Conservation (phyloP, 495 filamentous ascomycete species). For the Pseudevernia furfuracea region DNA sequence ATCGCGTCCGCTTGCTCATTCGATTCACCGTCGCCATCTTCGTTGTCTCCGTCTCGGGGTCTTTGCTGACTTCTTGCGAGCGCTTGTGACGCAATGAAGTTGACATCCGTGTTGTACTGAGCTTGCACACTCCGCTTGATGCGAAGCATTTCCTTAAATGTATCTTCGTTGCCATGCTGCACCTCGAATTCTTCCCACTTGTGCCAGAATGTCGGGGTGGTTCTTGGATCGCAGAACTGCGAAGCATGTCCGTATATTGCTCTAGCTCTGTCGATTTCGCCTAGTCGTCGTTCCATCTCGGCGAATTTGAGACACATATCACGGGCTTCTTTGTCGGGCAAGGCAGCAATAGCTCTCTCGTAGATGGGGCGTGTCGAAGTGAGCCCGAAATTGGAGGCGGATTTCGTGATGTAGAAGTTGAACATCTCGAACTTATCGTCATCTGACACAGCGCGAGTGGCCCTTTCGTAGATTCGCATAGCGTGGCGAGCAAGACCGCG, state of each 20-base stretch:
- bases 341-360: slow-evolving; percentile 82
- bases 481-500: slow-evolving; percentile 92
- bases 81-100: slow-evolving; percentile 95
- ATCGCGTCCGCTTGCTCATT: slow-evolving; percentile 69
- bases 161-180: slow-evolving; percentile 96
- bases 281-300: slow-evolving; percentile 93
- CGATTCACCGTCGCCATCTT: slow-evolving; percentile 43
- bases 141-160: slow-evolving; percentile 97
- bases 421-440: slow-evolving; percentile 97
- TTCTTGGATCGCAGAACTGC: slow-evolving; percentile 94
- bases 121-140: slow-evolving; percentile 97
- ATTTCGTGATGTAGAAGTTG: slow-evolving; percentile 99
- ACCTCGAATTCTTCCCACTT: slow-evolving; percentile 98
- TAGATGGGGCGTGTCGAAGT: slow-evolving; percentile 96
- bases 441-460: slow-evolving; percentile 90
- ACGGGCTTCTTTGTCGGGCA: slow-evolving; percentile 88
- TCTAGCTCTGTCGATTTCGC: slow-evolving; percentile 91
- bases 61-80: slow-evolving; percentile 69
- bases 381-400: slow-evolving; percentile 93
- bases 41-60: slow-evolving; percentile 33
- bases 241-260: slow-evolving; percentile 95
- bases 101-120: slow-evolving; percentile 97
- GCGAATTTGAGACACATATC: slow-evolving; percentile 99
- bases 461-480: slow-evolving; percentile 98
- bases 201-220: slow-evolving; percentile 81